Conservation (phyloP, 2,329 filamentous ascomycete species). For the Penicillium capsulatum region DNA sequence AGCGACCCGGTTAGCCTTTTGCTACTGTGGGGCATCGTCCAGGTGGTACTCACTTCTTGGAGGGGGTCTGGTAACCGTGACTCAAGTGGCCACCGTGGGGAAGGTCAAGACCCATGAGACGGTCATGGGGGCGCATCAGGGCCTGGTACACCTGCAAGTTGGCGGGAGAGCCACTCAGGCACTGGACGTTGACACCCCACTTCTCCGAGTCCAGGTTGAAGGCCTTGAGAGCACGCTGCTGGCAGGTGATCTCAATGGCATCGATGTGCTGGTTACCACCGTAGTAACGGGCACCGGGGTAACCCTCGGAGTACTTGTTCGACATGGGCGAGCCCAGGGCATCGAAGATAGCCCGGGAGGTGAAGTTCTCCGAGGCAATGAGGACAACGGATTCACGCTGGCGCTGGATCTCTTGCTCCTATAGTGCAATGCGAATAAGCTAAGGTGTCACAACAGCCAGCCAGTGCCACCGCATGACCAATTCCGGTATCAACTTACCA, state of each 20-base stretch:
- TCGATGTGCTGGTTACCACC: slow-evolving; percentile 99
- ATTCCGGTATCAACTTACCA: slow-evolving; percentile 65
- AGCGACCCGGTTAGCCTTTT: background rate
- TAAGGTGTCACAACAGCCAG: too few species aligned
- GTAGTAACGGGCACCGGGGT: slow-evolving; percentile 97
- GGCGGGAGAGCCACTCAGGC: slow-evolving; percentile 84
- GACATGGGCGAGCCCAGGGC: slow-evolving; percentile 91
- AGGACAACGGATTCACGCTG: slow-evolving; percentile 98
- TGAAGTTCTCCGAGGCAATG: slow-evolving; percentile 99
- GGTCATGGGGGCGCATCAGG: slow-evolving; percentile 84
- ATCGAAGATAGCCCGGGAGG: slow-evolving; percentile 95
- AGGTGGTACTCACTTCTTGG: slow-evolving; percentile 63
- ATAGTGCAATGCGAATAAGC: slow-evolving; percentile 31
- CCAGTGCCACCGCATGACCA: too few species aligned
- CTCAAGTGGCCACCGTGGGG: slow-evolving; percentile 94
- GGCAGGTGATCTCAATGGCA: slow-evolving; percentile 90
- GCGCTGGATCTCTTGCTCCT: slow-evolving; percentile 91
- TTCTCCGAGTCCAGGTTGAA: slow-evolving; percentile 82
- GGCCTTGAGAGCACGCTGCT: slow-evolving; percentile 84
- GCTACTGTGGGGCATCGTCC: background rate
- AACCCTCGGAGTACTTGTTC: slow-evolving; percentile 99
- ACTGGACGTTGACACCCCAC: slow-evolving; percentile 99
- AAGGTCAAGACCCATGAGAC: slow-evolving; percentile 93
- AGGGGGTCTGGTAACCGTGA: slow-evolving; percentile 94
- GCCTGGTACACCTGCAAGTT: slow-evolving; percentile 98